phyloP scores from a whole-genome alignment of 371 early-diverging fungal genomes.

The Synchytrium microbalum region DNA sequence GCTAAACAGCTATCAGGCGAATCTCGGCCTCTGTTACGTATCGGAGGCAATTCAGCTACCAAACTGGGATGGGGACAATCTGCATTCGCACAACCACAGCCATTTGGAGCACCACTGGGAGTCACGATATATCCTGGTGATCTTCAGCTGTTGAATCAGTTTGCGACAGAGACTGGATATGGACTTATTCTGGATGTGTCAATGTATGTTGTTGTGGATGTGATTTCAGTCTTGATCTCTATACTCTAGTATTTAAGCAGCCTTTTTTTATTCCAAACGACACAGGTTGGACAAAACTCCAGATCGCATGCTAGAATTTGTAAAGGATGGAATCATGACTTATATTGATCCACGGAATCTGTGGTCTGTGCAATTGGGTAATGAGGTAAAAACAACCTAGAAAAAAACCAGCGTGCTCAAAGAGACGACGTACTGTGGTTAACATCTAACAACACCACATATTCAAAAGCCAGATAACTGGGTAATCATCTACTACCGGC shows the following conservation, averaged over 20 bases:
- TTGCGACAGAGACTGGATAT: neutral
- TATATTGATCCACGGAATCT: neutral
- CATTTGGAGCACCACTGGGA: neutral
- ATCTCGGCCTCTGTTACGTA: neutral
- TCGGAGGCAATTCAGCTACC: neutral
- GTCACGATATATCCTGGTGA: neutral
- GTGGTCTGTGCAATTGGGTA: neutral
- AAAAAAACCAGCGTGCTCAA: neutral
- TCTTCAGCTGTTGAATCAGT: neutral
- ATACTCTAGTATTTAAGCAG: no score
- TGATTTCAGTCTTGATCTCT: no score
- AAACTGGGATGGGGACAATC: neutral
- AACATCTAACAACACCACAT: no score
- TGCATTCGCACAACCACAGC: neutral
- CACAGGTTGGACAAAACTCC: neutral
- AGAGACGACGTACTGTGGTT: neutral
- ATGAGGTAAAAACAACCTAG: neutral
- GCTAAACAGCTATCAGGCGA: neutral
- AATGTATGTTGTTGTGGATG: no score
- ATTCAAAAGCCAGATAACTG: slow-evolving; percentile 1
- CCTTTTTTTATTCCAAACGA: no score
- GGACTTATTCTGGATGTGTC: neutral
- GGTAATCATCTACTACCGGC: neutral
- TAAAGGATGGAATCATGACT: neutral
- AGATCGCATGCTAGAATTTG: neutral